Evolutionary conservation across 2,329 filamentous ascomycete genomes (phyloP).

Genomic region (Apiospora arundinis): DNA sequence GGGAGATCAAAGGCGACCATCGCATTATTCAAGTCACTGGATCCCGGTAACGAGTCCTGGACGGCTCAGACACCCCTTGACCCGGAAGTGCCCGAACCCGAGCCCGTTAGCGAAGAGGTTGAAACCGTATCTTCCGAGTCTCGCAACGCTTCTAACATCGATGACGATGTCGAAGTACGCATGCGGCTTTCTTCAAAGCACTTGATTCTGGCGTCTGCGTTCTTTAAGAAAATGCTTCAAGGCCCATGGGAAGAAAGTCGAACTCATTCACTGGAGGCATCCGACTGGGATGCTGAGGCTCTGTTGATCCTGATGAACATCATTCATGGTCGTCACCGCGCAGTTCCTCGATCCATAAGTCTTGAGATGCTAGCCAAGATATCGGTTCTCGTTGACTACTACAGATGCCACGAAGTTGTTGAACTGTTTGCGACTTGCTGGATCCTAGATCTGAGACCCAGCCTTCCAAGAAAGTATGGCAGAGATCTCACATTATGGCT

Average conservation of each 20-base stretch:
- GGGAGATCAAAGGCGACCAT: no score
- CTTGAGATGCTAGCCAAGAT: conserved; percentile 37
- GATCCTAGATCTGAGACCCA: not conserved
- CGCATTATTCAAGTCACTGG: no score
- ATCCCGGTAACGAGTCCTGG: no score
- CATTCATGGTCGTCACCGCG: conserved; percentile 36
- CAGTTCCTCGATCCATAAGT: conserved; percentile 30
- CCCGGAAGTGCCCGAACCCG: no score
- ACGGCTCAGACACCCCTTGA: no score
- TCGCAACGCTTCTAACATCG: no score
- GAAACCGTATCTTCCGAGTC: no score
- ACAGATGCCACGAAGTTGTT: conserved; percentile 35
- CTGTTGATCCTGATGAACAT: conserved; percentile 30
- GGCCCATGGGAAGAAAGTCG: not conserved
- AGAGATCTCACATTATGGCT: conserved; percentile 27
- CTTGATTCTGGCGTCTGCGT: not conserved
- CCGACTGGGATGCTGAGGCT: conserved; percentile 19
- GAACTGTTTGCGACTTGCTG: conserved; percentile 32
- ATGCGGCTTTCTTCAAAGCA: not conserved
- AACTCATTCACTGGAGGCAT: no score
- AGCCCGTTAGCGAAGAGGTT: no score
- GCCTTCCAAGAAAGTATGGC: conserved; percentile 17
- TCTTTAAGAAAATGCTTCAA: not conserved
- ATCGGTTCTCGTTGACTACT: conserved; percentile 40
- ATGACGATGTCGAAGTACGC: not conserved